Percentiles rank a stretch among this genome's conserved stretches.
Conservation (phyloP, 1,284 basidiomycete species). For the Peniophora sp. region DNA sequence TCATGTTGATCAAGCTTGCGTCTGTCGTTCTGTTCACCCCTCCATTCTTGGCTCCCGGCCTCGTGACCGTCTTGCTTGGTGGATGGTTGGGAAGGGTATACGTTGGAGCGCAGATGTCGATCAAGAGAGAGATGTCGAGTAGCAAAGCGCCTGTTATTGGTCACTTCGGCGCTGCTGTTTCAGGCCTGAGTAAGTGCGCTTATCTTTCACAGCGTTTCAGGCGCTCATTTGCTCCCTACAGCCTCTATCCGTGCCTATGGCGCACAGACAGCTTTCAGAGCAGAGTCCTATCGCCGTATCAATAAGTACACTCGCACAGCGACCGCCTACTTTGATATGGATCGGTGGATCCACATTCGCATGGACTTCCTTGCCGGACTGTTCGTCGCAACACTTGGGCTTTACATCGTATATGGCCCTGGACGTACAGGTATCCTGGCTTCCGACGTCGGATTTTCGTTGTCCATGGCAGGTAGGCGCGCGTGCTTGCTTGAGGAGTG, state of each 20-base stretch:
- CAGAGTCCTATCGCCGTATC: slow-evolving; percentile 37
- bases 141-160: slow-evolving; percentile 59
- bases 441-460: slow-evolving; percentile 40
- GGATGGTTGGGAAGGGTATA: slow-evolving; percentile 42
- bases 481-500: slow-evolving; percentile 37
- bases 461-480: slow-evolving; percentile 38
- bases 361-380: slow-evolving; percentile 43
- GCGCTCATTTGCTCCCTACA: slow-evolving; percentile 57
- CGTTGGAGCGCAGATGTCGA: slow-evolving; percentile 67
- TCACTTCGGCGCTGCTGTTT: slow-evolving; percentile 62
- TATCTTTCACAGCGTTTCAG: slow-evolving; percentile 14
- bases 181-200: slow-evolving; percentile 44
- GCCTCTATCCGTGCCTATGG: slow-evolving; percentile 58
- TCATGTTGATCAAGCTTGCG: slow-evolving; percentile 32
- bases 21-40: slow-evolving; percentile 41
- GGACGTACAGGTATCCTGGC: slow-evolving; percentile 27
- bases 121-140: slow-evolving; percentile 73
- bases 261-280: slow-evolving; percentile 37
- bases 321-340: slow-evolving; percentile 46
- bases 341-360: slow-evolving; percentile 50
- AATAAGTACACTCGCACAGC: slow-evolving; percentile 39
- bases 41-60: slow-evolving; percentile 30
- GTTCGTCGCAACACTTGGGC: slow-evolving; percentile 45
- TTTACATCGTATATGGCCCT: slow-evolving; percentile 44
- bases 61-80: slow-evolving; percentile 36